phyloP scores from a whole-genome alignment of 1,284 basidiomycete species.

The Pterula multifida region DNA sequence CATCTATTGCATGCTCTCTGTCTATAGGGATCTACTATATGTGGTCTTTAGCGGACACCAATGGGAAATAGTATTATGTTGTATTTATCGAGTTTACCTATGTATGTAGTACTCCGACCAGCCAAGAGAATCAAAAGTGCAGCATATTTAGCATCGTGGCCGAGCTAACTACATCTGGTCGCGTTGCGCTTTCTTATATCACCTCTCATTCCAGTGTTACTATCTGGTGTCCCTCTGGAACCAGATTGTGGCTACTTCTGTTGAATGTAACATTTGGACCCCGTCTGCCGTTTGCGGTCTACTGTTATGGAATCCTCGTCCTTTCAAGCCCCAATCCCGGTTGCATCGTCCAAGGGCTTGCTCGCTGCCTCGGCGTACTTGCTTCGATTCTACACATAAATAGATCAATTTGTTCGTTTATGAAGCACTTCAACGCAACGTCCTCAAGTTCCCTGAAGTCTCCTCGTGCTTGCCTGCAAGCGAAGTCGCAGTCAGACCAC shows the following conservation, averaged over 20 bases:
- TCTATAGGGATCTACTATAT: slow-evolving; percentile 9
- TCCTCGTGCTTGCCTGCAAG: slow-evolving; percentile 2
- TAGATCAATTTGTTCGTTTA: not conserved
- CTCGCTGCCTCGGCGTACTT: not conserved
- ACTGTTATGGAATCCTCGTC: not conserved
- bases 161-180: too few relatives aligned
- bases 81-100: not conserved
- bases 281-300: too few relatives aligned
- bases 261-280: too few relatives aligned
- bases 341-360: not conserved
- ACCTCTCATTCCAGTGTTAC: not conserved
- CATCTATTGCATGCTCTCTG: too few relatives aligned
- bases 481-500: not conserved
- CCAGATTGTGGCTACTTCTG: not conserved
- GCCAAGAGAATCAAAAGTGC: too few relatives aligned
- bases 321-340: not conserved
- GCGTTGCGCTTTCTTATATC: too few relatives aligned
- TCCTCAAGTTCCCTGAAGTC: not conserved
- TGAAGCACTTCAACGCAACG: not conserved
- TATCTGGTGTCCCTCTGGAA: not conserved
- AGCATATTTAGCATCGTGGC: too few relatives aligned
- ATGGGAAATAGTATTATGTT: not conserved
- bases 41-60: slow-evolving; percentile 11
- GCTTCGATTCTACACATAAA: not conserved
- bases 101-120: too few relatives aligned